Evolutionary conservation across 2,329 filamentous ascomycete genomes (phyloP).

Genomic region (Ilyonectria sp.): DNA sequence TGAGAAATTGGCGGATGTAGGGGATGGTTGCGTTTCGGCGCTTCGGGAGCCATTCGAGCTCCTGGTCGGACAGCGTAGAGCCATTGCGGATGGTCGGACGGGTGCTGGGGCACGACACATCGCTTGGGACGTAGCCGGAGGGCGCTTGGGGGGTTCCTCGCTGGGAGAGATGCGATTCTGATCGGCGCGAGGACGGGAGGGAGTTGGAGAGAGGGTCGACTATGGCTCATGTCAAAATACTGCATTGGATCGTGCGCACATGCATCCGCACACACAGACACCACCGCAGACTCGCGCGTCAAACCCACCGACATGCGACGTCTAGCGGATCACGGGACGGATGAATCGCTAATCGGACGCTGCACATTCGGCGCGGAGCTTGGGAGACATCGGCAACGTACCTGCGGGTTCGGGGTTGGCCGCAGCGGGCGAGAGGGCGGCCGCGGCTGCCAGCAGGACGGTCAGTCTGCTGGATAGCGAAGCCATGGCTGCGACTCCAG

Average conservation of each 20-base stretch:
- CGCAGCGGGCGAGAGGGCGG: constrained; percentile 36
- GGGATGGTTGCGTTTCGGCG: constrained; percentile 81
- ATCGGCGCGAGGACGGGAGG: constrained; percentile 30
- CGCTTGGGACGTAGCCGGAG: constrained; percentile 77
- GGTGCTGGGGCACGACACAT: constrained; percentile 78
- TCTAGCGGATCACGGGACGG: not conserved
- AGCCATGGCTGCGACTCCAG: constrained; percentile 34
- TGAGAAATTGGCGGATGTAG: constrained; percentile 82
- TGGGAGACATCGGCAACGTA: constrained; percentile 28
- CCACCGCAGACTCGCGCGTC: not conserved
- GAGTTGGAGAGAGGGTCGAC: constrained; percentile 30
- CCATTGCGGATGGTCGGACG: constrained; percentile 79
- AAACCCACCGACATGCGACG: not conserved
- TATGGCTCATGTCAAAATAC: constrained; percentile 37
- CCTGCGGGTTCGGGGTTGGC: constrained; percentile 37
- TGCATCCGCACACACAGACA: constrained; percentile 6
- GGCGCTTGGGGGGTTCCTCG: constrained; percentile 54
- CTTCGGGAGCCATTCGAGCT: constrained; percentile 80
- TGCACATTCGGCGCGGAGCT: not conserved
- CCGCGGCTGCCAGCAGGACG: constrained; percentile 45
- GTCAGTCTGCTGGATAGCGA: constrained; percentile 43
- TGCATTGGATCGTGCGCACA: constrained; percentile 14
- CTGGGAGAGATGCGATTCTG: constrained; percentile 29
- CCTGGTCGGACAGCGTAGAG: constrained; percentile 73
- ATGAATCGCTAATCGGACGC: not conserved